Evolutionary conservation across 768 basidiomycete species (phyloP).

Genomic region (Lentinula raphanica): DNA sequence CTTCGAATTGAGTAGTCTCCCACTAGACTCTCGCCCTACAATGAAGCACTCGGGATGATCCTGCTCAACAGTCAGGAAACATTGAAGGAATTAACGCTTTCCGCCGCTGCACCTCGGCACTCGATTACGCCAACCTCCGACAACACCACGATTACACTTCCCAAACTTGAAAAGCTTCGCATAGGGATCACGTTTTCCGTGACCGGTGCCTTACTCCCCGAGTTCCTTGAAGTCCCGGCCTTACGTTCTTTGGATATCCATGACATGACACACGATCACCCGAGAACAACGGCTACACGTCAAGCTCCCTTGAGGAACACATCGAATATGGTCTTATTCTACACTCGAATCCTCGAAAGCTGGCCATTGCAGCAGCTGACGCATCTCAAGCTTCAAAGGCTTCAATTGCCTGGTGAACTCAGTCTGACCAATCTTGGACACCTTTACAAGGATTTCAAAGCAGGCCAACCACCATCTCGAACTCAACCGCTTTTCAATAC

Average conservation of each 20-base stretch:
- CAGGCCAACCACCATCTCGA: background rate
- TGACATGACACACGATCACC: background rate
- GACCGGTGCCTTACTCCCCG: background rate
- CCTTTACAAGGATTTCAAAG: background rate
- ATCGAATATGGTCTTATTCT: background rate
- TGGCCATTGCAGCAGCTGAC: background rate
- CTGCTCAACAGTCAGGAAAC: background rate
- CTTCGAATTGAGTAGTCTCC: background rate
- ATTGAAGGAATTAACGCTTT: background rate
- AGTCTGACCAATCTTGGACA: background rate
- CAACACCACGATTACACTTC: background rate
- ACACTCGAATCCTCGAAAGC: background rate
- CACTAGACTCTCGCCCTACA: background rate
- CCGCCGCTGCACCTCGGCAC: too few relatives aligned
- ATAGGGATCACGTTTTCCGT: background rate
- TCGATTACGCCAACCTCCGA: background rate
- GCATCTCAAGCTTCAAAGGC: background rate
- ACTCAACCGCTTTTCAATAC: background rate
- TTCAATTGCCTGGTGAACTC: background rate
- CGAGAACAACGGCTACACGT: background rate
- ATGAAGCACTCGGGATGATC: background rate
- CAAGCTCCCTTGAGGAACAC: too few relatives aligned
- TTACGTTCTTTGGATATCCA: background rate
- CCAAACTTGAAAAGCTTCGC: background rate
- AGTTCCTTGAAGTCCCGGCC: background rate